These are phyloP conservation scores for Aulographum hederae DNA, from an alignment of 2,329 filamentous ascomycete genomes.

Conservation along the genomic window DNA sequence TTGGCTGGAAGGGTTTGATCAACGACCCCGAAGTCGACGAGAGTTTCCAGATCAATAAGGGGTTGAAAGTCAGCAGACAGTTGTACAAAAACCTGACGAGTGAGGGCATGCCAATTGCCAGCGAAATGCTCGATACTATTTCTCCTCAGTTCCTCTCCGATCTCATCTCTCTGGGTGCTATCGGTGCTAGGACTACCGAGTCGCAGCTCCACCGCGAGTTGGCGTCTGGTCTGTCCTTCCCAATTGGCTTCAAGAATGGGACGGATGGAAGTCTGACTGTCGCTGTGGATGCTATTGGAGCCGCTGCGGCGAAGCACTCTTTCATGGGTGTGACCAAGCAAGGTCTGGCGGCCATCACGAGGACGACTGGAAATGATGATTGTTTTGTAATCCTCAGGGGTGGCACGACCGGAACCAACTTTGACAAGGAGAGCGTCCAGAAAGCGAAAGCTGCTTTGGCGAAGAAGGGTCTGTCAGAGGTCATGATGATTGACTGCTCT, in stretches of 20 bases:
- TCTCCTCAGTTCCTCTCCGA: constrained; percentile 95
- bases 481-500: constrained; percentile 97
- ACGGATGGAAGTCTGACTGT: constrained; percentile 84
- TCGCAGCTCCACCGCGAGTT: constrained; percentile 92
- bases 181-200: constrained; percentile 91
- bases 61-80: constrained; percentile 76
- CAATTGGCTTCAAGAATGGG: constrained; percentile 98
- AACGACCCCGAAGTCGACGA: constrained; percentile 97
- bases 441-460: constrained; percentile 57
- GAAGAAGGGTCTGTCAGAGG: constrained; percentile 69
- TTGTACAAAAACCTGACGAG: constrained; percentile 82
- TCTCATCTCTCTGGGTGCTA: constrained; percentile 85
- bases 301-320: constrained; percentile 67
- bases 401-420: constrained; percentile 85
- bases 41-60: constrained; percentile 98
- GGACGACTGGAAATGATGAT: constrained; percentile 86
- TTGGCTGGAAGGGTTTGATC: constrained; percentile 98
- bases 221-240: constrained; percentile 87
- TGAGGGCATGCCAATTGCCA: constrained; percentile 83
- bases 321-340: constrained; percentile 99
- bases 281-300: constrained; percentile 86
- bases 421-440: constrained; percentile 68
- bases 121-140: constrained; percentile 97
- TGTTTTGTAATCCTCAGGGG: constrained; percentile 93
- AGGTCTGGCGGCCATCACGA: constrained; percentile 83